Evolutionary conservation across 352 stramenopile genomes (phyloP).

Genomic region (Globisporangium cylindrosporum): DNA sequence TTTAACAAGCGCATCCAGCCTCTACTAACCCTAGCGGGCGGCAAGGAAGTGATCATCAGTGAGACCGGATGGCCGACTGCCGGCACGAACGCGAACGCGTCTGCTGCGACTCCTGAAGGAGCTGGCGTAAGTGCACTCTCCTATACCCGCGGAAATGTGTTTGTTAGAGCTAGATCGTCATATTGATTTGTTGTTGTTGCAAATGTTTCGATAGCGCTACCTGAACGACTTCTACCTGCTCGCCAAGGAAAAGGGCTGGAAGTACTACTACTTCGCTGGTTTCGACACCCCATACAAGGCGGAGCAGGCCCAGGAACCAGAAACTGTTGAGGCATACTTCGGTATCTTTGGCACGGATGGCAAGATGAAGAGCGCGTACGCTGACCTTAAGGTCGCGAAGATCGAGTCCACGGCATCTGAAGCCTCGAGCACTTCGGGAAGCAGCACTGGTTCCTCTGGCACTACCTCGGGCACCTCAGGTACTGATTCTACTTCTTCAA

Average conservation of each 20-base stretch:
- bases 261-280: constrained; percentile 88
- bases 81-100: constrained; percentile 61
- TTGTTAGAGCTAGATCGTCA: background rate
- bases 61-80: constrained; percentile 80
- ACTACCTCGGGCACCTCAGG: constrained; percentile 13
- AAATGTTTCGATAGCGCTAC: constrained; percentile 35
- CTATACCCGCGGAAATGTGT: background rate
- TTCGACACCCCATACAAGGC: constrained; percentile 85
- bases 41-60: constrained; percentile 79
- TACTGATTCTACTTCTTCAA: constrained; percentile 8
- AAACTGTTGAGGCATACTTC: constrained; percentile 70
- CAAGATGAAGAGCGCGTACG: constrained; percentile 64
- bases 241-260: constrained; percentile 59
- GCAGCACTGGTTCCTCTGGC: constrained; percentile 9
- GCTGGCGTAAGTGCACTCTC: constrained; percentile 34
- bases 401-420: constrained; percentile 26
- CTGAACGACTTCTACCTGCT: constrained; percentile 78
- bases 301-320: constrained; percentile 43
- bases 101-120: constrained; percentile 48
- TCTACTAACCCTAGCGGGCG: constrained; percentile 54
- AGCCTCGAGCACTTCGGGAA: constrained; percentile 22
- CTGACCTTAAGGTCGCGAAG: constrained; percentile 51
- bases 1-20: constrained; percentile 75
- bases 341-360: constrained; percentile 67
- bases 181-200: constrained; percentile 5